A percentile compares a stretch with the other conserved stretches of the same genome.
Conservation (phyloP, 2,329 filamentous ascomycete genomes). For the Pseudophaeomoniella oleicola region DNA sequence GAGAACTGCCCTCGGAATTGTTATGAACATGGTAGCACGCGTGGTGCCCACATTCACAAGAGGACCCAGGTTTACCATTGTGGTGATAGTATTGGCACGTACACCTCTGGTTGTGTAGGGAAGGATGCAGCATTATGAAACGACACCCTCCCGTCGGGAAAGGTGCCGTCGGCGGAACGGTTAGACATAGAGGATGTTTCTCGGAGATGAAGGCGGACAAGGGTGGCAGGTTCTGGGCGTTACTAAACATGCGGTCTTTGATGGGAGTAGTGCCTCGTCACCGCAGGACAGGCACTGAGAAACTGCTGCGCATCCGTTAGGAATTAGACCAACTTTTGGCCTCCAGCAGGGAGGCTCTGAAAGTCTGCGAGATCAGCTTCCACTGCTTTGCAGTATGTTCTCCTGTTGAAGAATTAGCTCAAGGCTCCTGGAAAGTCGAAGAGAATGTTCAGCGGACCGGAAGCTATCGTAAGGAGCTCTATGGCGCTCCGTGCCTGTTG, state of each 20-base stretch:
- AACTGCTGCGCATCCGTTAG: slow-evolving; percentile 5
- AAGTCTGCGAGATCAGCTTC: too few species aligned
- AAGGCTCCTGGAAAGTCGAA: too few species aligned
- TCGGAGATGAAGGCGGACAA: slow-evolving; percentile 7
- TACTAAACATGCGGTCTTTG: slow-evolving; percentile 13
- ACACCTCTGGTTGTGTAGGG: slow-evolving; percentile 21
- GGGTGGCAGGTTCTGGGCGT: slow-evolving; percentile 8
- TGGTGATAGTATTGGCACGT: slow-evolving; percentile 27
- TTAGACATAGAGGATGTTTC: slow-evolving; percentile 11
- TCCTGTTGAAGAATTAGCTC: too few species aligned
- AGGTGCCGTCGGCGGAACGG: slow-evolving; percentile 9
- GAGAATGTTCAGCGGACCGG: too few species aligned
- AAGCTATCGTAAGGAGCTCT: not conserved
- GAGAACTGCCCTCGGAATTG: not conserved
- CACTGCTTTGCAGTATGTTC: too few species aligned
- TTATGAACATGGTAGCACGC: slow-evolving; percentile 26
- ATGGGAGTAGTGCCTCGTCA: slow-evolving; percentile 1
- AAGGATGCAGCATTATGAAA: slow-evolving; percentile 14
- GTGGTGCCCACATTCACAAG: slow-evolving; percentile 31
- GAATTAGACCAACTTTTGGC: slow-evolving; percentile 2
- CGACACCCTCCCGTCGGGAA: slow-evolving; percentile 17
- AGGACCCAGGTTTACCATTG: slow-evolving; percentile 20
- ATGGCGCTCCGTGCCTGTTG: slow-evolving; percentile 11
- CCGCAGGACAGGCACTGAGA: slow-evolving; percentile 2
- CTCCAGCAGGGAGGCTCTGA: too few species aligned